Base-by-base conservation (phyloP, 2,329 filamentous ascomycete genomes). In the Aspergillus costaricaensis region DNA sequence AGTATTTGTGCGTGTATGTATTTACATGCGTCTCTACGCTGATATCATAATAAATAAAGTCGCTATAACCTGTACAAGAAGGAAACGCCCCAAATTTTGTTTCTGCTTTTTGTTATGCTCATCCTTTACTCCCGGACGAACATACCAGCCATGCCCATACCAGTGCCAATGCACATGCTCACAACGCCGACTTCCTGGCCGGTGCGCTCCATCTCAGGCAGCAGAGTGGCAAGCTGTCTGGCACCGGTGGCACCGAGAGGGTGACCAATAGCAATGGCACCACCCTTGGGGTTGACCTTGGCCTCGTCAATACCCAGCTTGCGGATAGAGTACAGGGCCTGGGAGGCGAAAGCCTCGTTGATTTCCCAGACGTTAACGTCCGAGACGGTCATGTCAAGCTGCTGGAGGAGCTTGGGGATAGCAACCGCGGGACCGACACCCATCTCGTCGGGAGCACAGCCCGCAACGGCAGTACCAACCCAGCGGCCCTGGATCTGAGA, bases 261-360 rank as follows among this genome's bases (percentile, higher is more conserved):
- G 75, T 97, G 94, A 1, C 94, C 94, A 23, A 97, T 79, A n/a
- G 94, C 93, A 75, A 97, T 96, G 2, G 93, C 94, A 32, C 94
- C 93, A 62, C 94, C 94, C 69, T 96, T 92, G 0, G 92, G 92
- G 78, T 98, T 98, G 17, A 97, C 90, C 77, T 85, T 88, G 7
- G 85, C 86, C 58, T 85, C 78, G 67, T 88, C 83, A 79, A 87
- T 66, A 71, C 85, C 70, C 21, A 81, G 66, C 69, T 86, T 84
- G 62, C 91, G 81, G 49, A 94, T 79, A 68, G 89, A 93, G 78
- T 96, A 85, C 55, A 88, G 70, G 41, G 85, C 84, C 70, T 88
- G 86, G 52, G 81, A 84, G 4, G 85, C 86, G 73, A 88, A 88
- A 14, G 86, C 86, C 84, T 97, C 93, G 76, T 97, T 97, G 76